Evolutionary conservation across 495 filamentous ascomycete genomes (phyloP), one percentile per base, ranked within the genome.

Genomic region (Aspergillus ostianus): DNA sequence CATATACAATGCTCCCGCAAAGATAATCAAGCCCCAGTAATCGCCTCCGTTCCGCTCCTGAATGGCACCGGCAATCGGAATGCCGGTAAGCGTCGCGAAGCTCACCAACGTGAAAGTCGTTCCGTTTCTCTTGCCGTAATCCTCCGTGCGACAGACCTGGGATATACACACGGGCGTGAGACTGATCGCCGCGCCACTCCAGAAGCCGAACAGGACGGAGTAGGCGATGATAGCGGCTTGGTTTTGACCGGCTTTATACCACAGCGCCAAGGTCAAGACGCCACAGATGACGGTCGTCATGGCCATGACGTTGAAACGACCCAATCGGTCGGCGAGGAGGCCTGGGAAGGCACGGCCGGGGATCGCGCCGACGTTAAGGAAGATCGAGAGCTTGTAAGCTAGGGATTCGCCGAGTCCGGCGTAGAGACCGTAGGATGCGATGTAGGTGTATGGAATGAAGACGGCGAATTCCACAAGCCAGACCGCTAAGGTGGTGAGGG

Each of bases 381-480:
- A 83, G 6, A 80, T 69, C 9, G 83, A 58, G 13, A 66, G 57
- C 58, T 85, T 80, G 64, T 87, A 93, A 12, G 85, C 78, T 62
- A 88, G 83, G 4, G 57, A 51, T 7, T 62, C 53, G 12, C 50
- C 55, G 3, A 73, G 19, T 0, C 58, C 59, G 9, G 52, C 51
- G 49, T 64, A 20, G 3, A 77, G 74, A 4, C 64, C 70, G 67
- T 90, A 92, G 12, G 80, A 82, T 6, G 84, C 80, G 49, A 92
- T 81, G 66, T 90, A 93, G 1, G 83, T 84, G 48, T 90, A 75
- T 0, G 90, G 90, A 50, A 90, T 80, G 69, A 91, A 92, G n/a
- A 88, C 76, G 1, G 83, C 90, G 73, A 89, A 89, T 72, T 92
- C 89, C 59, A 89, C 82, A 48, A 90, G 75, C 71, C 90, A 90